Percentiles rank a stretch among this genome's conserved stretches.
Evolutionary conservation across 805 yeast genomes (phyloP).

Genomic region (Kluyveromyces lactis): DNA sequence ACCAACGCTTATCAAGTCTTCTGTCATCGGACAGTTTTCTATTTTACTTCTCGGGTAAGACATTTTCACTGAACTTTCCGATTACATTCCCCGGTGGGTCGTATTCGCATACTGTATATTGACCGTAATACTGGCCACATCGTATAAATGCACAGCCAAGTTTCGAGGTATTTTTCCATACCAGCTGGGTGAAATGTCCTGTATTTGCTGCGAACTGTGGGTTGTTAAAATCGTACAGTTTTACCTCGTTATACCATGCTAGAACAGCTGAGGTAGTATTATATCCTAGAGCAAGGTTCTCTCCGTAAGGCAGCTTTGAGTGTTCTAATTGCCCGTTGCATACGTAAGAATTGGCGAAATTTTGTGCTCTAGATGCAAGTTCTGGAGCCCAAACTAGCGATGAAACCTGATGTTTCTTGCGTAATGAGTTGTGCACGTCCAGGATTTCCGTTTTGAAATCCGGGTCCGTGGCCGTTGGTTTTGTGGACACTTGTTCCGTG

Average conservation of each 20-base stretch:
- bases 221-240: slow-evolving; percentile 40
- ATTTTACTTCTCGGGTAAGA: slow-evolving; percentile 13
- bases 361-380: slow-evolving; percentile 47
- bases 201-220: slow-evolving; percentile 41
- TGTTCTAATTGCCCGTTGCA: slow-evolving; percentile 54
- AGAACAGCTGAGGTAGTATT: slow-evolving; percentile 47
- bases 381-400: slow-evolving; percentile 47
- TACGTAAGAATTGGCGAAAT: slow-evolving; percentile 45
- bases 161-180: slow-evolving; percentile 56
- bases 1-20: too few relatives aligned
- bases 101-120: slow-evolving; percentile 65
- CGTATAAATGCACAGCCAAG: slow-evolving; percentile 65
- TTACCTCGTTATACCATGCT: slow-evolving; percentile 71
- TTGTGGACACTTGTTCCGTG: background rate
- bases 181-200: slow-evolving; percentile 76
- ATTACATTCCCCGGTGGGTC: slow-evolving; percentile 55
- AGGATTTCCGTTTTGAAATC: slow-evolving; percentile 30
- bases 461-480: background rate
- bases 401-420: slow-evolving; percentile 45
- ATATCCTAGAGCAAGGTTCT: slow-evolving; percentile 74
- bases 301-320: slow-evolving; percentile 65
- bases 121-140: slow-evolving; percentile 43
- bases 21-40: too few relatives aligned
- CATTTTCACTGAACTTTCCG: slow-evolving; percentile 35
- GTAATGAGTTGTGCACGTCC: slow-evolving; percentile 49